Base-by-base conservation (phyloP, 116 monocot genomes). In the Thalassia testudinum region DNA sequence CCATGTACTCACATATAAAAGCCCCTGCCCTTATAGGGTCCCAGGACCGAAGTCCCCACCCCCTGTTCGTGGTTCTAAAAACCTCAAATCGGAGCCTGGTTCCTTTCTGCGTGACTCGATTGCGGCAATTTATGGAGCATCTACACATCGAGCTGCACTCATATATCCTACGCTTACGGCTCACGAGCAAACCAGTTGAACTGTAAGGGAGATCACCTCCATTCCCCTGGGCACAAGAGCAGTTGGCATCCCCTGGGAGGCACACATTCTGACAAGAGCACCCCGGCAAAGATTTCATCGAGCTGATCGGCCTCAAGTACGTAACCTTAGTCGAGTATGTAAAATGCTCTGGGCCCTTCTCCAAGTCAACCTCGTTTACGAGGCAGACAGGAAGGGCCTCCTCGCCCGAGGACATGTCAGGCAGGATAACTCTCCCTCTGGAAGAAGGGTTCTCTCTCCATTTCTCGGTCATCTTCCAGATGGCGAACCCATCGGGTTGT, bases 1-100 rank as follows among this genome's bases (percentile, higher is more conserved):
- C 92, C 1, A 61, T 66, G 21, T 77, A 92, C 59, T 92, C 86
- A 54, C 82, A 92, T 12, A 86, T 65, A 49, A 86, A 86, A 57
- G 72, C 67, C 1, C 82, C 92, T 12, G 82, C 70, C 7, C 79
- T 70, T 25, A 92, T 83, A 14, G 86, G 75, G 45, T 86, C 82
- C 81, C 79, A 82, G 7, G 75, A 82, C 21, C 92, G 79, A 62
- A 92, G 77, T 5, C 86, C 92, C 92, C 92, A 92, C 19, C 92
- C 86, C 20, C 77, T 67, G 38, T 71, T 58, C 43, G 26, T 62
- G 0, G 92, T 92, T 61, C 53, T 86, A 49, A 92, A 92, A 56
- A 92, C 75, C 62, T 92, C 92, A 63, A 92, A 79, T 47, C 70
- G 79, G 23, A 80, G 60, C 47, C 56, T 74, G 45, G 73, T 26